Evolutionary conservation across 345 rosid genomes (phyloP).

Genomic region (Brassica carinata): DNA sequence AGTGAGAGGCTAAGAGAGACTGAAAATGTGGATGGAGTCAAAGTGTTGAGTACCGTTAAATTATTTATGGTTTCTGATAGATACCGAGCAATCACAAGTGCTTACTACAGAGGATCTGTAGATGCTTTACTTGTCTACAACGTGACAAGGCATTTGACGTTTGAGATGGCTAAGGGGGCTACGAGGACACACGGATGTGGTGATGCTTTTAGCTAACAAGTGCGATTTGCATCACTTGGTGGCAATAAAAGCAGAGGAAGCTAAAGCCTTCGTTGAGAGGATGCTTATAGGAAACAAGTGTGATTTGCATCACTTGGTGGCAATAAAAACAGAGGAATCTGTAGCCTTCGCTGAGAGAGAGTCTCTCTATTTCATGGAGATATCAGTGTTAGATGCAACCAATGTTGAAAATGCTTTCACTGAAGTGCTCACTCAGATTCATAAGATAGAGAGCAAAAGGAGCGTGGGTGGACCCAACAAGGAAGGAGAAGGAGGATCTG

Average conservation of each 20-base stretch:
- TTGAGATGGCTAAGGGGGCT: constrained; percentile 67
- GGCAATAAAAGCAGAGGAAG: no score
- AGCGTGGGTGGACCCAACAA: constrained; percentile 53
- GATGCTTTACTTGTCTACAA: constrained; percentile 66
- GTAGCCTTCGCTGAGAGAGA: constrained; percentile 58
- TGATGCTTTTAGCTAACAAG: constrained; percentile 72
- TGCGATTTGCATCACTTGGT: constrained; percentile 42
- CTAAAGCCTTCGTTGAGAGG: no score
- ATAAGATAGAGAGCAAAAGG: constrained; percentile 55
- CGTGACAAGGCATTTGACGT: constrained; percentile 60
- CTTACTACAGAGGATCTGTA: constrained; percentile 40
- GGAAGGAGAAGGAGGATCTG: constrained; percentile 43
- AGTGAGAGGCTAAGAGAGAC: constrained; percentile 40
- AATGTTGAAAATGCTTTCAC: constrained; percentile 63
- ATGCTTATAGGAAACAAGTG: no score
- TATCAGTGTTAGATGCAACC: constrained; percentile 55
- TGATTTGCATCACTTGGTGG: constrained; percentile 32
- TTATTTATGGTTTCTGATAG: neutral
- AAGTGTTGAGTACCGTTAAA: constrained; percentile 34
- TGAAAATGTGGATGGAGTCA: constrained; percentile 31
- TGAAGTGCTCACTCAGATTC: constrained; percentile 57
- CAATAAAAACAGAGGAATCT: constrained; percentile 55
- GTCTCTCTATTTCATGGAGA: constrained; percentile 58
- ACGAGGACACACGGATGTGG: constrained; percentile 60
- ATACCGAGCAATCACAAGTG: constrained; percentile 42